Conservation (phyloP, 148 eudicot species). For the Gaultheria prostrata region DNA sequence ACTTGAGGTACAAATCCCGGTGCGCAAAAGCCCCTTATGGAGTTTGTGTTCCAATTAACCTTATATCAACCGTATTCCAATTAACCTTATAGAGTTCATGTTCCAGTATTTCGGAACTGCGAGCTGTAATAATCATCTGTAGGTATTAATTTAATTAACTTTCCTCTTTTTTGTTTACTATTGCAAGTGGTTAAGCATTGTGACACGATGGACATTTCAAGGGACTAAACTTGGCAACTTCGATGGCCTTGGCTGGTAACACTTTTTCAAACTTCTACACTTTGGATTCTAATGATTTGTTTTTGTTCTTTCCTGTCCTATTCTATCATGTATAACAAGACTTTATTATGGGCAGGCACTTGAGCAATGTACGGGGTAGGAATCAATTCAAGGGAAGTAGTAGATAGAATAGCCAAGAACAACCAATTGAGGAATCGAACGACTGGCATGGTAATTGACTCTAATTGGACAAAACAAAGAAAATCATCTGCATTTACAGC, state of each 20-base stretch:
- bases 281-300: slow-evolving; percentile 1
- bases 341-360: slow-evolving; percentile 29
- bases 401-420: slow-evolving; percentile 27
- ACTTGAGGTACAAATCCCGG: too few relatives aligned
- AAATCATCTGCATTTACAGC: slow-evolving; percentile 47
- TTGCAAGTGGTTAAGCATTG: slow-evolving; percentile 21
- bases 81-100: background rate
- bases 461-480: slow-evolving; percentile 46
- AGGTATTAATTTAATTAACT: background rate
- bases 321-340: background rate
- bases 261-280: background rate
- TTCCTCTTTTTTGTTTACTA: background rate
- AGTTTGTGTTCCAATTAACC: too few relatives aligned
- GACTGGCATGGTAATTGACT: slow-evolving; percentile 70
- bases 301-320: slow-evolving; percentile 7
- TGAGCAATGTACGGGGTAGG: slow-evolving; percentile 48
- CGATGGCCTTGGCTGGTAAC: slow-evolving; percentile 75
- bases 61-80: background rate
- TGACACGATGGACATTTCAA: slow-evolving; percentile 53
- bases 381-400: slow-evolving; percentile 32
- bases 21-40: too few relatives aligned
- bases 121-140: background rate
- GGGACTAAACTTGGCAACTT: slow-evolving; percentile 51
- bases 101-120: background rate
- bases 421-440: slow-evolving; percentile 27